A percentile compares a stretch with the other conserved stretches of the same genome.
phyloP scores from a whole-genome alignment of 192 early-diverging fungal species.

The Rhizophagus prolifer region DNA sequence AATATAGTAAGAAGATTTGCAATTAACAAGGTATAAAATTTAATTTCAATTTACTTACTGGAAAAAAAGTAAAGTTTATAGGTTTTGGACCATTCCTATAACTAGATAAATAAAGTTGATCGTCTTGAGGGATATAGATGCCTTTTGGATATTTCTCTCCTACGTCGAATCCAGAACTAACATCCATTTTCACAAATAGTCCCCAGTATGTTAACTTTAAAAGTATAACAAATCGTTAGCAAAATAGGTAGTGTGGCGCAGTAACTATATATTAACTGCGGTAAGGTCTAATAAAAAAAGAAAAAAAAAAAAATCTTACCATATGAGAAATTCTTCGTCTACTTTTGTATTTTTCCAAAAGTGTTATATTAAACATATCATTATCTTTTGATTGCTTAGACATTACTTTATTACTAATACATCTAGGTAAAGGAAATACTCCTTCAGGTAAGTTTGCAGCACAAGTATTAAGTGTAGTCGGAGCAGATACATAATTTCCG shows the following conservation, averaged over 20 bases:
- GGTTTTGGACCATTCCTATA: background rate
- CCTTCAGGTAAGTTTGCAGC: background rate
- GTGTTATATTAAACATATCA: background rate
- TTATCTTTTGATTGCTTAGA: background rate
- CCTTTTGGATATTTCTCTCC: background rate
- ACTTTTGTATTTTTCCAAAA: background rate
- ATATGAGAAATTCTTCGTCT: constrained; percentile 7
- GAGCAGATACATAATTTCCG: background rate
- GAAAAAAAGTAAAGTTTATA: background rate
- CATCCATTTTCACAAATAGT: background rate
- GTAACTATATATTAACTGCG: background rate
- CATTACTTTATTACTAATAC: background rate
- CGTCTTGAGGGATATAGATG: background rate
- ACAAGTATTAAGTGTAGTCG: background rate
- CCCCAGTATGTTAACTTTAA: background rate
- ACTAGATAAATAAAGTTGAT: background rate
- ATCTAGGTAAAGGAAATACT: constrained; percentile 4
- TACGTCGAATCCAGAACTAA: background rate
- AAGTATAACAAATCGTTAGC: background rate
- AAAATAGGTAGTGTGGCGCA: too few species aligned
- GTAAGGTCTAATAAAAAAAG: background rate
- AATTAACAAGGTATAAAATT: background rate
- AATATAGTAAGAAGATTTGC: too few species aligned
- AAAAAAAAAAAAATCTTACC: background rate
- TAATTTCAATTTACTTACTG: background rate